Evolutionary conservation across 2,329 filamentous ascomycete genomes (phyloP).

Genomic region (Tolypocladium tundrense): DNA sequence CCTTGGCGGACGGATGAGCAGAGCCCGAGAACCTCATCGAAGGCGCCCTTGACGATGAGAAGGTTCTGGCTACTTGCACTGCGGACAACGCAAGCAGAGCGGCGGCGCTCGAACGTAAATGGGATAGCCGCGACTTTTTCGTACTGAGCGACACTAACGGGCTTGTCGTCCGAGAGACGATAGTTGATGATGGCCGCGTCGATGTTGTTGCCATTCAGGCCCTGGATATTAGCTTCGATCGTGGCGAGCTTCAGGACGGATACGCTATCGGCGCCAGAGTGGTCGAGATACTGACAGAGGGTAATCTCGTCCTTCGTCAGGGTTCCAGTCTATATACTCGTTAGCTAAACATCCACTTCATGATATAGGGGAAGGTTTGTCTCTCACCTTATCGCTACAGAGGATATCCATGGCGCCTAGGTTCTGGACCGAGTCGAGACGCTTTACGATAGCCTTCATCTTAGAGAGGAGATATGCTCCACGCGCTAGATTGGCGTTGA

Average conservation of each 20-base stretch:
- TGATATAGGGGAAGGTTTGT: too few species aligned
- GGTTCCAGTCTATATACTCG: conserved; percentile 12
- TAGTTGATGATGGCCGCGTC: conserved; percentile 13
- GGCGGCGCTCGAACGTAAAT: conserved; percentile 15
- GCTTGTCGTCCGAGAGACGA: conserved; percentile 3
- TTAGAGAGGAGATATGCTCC: conserved; percentile 15
- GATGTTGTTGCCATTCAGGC: conserved; percentile 16
- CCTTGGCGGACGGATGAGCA: conserved; percentile 10
- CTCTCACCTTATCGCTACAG: conserved; percentile 17
- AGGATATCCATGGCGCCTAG: conserved; percentile 18
- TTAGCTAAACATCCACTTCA: neutral
- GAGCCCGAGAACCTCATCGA: conserved; percentile 15
- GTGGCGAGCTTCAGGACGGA: conserved; percentile 14
- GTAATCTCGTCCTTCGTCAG: conserved; percentile 18
- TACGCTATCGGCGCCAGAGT: conserved; percentile 7
- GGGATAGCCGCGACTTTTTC: conserved; percentile 12
- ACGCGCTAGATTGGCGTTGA: conserved; percentile 17
- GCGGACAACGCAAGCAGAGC: conserved; percentile 11
- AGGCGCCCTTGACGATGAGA: conserved; percentile 18
- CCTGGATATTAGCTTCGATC: conserved; percentile 14
- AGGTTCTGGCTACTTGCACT: conserved; percentile 11
- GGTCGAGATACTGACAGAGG: conserved; percentile 11
- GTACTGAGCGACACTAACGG: conserved; percentile 10
- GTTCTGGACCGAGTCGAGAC: conserved; percentile 20
- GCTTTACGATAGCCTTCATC: conserved; percentile 24